Evolutionary conservation across 306 rosid species (phyloP), one percentile per base, ranked within the genome.

Genomic region (Ormosia emarginata): DNA sequence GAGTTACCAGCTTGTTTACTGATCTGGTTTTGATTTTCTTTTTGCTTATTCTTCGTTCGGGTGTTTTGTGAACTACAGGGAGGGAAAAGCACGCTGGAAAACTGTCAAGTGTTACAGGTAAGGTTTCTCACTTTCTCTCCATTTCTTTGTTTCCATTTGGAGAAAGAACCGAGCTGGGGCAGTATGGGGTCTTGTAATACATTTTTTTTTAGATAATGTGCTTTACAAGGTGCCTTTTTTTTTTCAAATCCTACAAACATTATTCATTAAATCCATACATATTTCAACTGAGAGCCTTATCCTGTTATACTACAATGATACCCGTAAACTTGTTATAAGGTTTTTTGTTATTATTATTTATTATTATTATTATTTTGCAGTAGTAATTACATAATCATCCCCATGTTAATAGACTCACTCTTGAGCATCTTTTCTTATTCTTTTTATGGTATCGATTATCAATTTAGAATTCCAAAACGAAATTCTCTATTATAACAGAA

Each of bases 91-190:
- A 93, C 97, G 0, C 86, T 96, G 69, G 97, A 93, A 77, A 93
- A 96, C 56, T 96, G 99, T 86, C 99, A 96, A 77, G 93, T 96
- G 65, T 89, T 92, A 74, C 98, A 93, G 97, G 99, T 96, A 81
- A 67, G 37, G 56, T 62, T 56, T 50, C 33, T 73, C 12, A 9
- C 58, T 63, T 39, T 59, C 13, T 53, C 36, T 83, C 32, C 15
- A 53, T 78, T 71, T 64, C 56, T 64, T 17, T 57, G 79, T 71
- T 75, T 71, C 32, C 29, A 17, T 68, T 9, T 67, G 64, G 36
- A 63, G 24, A 59, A 33, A 68, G 8, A 57, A 58, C 32, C 13
- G 11, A 3, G n/a, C 7, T n/a, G 7, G 18, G 9, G 36, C 8
- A 0, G 52, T 13, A 33, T 30, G 14, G 71, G 68, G 29, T 57